phyloP scores from a whole-genome alignment of 2,329 filamentous ascomycete species.

The Beauveria scarabaeidicola region DNA sequence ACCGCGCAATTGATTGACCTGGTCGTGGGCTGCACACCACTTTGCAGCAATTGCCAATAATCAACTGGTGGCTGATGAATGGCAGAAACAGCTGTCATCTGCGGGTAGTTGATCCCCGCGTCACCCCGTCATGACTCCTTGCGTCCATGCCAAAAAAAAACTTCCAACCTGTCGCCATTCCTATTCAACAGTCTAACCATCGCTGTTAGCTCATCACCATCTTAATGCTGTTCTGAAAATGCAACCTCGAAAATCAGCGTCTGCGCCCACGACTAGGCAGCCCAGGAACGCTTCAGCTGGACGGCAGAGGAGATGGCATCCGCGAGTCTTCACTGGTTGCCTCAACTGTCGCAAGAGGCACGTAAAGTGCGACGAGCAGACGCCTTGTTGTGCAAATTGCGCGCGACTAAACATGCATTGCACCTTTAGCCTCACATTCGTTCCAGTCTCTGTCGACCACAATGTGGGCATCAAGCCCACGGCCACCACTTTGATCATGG shows the following conservation, averaged over 20 bases:
- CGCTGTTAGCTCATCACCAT: too few species aligned
- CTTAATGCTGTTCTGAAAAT: not conserved
- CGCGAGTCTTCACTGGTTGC: constrained; percentile 32
- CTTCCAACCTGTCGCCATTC: too few species aligned
- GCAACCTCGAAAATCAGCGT: not conserved
- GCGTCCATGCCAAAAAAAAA: too few species aligned
- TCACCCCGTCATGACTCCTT: too few species aligned
- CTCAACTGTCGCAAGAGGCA: constrained; percentile 31
- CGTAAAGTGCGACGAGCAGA: constrained; percentile 19
- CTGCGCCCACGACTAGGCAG: not conserved
- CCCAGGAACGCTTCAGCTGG: not conserved
- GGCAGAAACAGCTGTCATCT: too few species aligned
- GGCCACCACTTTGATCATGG: constrained; percentile 17
- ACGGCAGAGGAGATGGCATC: constrained; percentile 25
- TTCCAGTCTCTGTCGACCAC: constrained; percentile 11
- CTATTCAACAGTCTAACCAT: too few species aligned
- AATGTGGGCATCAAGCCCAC: constrained; percentile 16
- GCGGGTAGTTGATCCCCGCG: too few species aligned
- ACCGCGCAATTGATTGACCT: too few species aligned
- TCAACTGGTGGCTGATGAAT: too few species aligned
- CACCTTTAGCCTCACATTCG: constrained; percentile 15
- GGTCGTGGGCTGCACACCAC: too few species aligned
- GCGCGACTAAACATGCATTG: constrained; percentile 19
- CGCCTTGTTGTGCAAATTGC: constrained; percentile 29
- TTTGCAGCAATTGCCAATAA: too few species aligned